phyloP scores from a whole-genome alignment of 1,284 basidiomycete genomes.

The Sporisorium sorghi region DNA sequence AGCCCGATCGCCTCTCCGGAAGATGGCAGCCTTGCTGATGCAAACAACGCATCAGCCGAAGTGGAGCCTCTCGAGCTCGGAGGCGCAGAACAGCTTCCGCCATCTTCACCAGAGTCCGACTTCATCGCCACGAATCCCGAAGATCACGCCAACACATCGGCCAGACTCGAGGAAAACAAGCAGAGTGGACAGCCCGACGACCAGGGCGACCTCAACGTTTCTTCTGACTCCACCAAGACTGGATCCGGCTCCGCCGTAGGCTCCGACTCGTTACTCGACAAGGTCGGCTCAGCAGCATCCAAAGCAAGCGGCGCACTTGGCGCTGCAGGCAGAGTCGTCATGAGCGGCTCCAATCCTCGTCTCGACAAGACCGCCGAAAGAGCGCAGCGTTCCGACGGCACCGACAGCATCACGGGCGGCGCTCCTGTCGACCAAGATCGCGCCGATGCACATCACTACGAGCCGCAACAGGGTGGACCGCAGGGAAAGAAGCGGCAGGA shows the following conservation, averaged over 20 bases:
- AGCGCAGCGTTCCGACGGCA: constrained; percentile 23
- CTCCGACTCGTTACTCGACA: constrained; percentile 33
- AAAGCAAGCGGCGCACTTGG: constrained; percentile 78
- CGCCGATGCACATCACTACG: constrained; percentile 21
- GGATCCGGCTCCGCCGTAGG: constrained; percentile 45
- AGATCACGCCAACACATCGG: constrained; percentile 1
- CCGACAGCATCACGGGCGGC: constrained; percentile 18
- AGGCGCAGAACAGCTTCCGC: constrained; percentile 15
- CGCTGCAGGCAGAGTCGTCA: constrained; percentile 64
- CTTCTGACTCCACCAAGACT: constrained; percentile 34
- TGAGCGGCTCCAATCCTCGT: constrained; percentile 27
- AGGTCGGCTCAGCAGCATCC: constrained; percentile 70
- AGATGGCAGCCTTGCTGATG: constrained; percentile 7
- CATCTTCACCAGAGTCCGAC: constrained; percentile 1
- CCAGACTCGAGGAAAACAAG: constrained; percentile 31
- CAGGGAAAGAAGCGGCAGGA: constrained; percentile 39
- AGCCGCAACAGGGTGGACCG: constrained; percentile 31
- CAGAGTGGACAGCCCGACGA: constrained; percentile 26
- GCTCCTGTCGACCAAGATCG: constrained; percentile 28
- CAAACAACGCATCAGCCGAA: constrained; percentile 15
- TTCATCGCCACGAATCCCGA: neutral
- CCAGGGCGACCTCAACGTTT: constrained; percentile 32
- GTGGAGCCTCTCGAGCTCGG: constrained; percentile 61
- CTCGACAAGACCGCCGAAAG: constrained; percentile 45
- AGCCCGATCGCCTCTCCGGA: constrained; percentile 50